These are phyloP conservation scores for Salix viminalis DNA, from an alignment of 345 rosid species.

Conservation along the genomic window DNA sequence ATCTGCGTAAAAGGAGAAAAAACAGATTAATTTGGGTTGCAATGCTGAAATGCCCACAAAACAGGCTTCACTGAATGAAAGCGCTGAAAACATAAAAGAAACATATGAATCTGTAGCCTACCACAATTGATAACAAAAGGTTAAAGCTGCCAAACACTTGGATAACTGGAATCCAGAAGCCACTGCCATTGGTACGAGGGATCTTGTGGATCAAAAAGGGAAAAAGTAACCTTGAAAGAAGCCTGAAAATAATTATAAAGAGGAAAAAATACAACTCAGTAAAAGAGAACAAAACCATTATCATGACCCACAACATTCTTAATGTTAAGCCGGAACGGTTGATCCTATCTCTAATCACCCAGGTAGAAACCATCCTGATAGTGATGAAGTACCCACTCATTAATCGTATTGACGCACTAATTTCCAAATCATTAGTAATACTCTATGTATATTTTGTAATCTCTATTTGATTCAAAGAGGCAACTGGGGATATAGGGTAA, in stretches of 20 bases:
- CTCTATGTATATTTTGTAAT: no score
- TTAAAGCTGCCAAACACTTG: constrained; percentile 76
- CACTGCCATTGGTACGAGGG: constrained; percentile 69
- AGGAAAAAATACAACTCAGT: constrained; percentile 3
- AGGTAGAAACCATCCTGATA: neutral
- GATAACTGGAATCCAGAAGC: constrained; percentile 82
- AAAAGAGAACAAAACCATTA: neutral
- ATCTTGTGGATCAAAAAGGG: constrained; percentile 63
- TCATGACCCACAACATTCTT: neutral
- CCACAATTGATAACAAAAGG: constrained; percentile 60
- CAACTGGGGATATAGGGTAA: no score
- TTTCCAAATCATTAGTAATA: no score
- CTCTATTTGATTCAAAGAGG: no score
- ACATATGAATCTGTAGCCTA: constrained; percentile 16
- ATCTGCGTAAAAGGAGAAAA: constrained; percentile 37
- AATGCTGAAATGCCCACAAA: neutral
- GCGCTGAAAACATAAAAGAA: neutral
- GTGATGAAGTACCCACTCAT: no score
- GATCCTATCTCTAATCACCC: neutral
- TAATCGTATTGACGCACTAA: no score
- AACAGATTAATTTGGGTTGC: neutral
- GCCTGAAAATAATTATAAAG: constrained; percentile 38
- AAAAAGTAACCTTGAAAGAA: constrained; percentile 44
- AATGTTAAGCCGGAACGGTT: neutral
- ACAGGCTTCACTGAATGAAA: neutral